Evolutionary conservation across 2,329 filamentous ascomycete genomes (phyloP).

Genomic region (Ophioceras dolichostomum): DNA sequence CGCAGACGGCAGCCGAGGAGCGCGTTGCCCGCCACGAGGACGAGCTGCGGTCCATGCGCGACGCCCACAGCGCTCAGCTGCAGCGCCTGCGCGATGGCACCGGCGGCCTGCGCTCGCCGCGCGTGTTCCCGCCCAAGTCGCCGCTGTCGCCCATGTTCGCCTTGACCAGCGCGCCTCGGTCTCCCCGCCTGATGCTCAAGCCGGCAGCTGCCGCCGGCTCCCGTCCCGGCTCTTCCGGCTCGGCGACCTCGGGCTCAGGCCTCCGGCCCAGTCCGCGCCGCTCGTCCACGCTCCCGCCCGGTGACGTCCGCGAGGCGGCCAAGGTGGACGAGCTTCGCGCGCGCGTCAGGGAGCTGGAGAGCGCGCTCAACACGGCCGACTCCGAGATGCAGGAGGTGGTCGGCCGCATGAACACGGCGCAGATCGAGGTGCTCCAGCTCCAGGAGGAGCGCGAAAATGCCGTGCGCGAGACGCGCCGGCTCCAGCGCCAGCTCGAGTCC

Average conservation of each 20-base stretch:
- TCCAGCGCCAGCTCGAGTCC: slow-evolving; percentile 54
- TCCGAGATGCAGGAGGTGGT: slow-evolving; percentile 77
- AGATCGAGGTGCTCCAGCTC: slow-evolving; percentile 71
- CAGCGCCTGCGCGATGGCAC: slow-evolving; percentile 51
- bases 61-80: slow-evolving; percentile 66
- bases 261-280: slow-evolving; percentile 17
- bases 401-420: slow-evolving; percentile 66
- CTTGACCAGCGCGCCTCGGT: slow-evolving; percentile 25
- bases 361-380: slow-evolving; percentile 63
- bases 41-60: slow-evolving; percentile 63
- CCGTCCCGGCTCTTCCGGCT: slow-evolving; percentile 3
- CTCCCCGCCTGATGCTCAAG: slow-evolving; percentile 37
- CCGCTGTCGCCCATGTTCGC: slow-evolving; percentile 51
- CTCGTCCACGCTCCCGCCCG: slow-evolving; percentile 22
- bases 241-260: background rate
- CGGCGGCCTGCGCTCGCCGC: slow-evolving; percentile 29
- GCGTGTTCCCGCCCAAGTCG: slow-evolving; percentile 37
- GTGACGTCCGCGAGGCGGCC: slow-evolving; percentile 58
- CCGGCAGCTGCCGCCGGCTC: slow-evolving; percentile 5
- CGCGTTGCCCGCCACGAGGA: slow-evolving; percentile 75
- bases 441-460: slow-evolving; percentile 67
- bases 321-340: slow-evolving; percentile 66
- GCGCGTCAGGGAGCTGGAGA: slow-evolving; percentile 75
- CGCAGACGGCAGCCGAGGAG: slow-evolving; percentile 80
- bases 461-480: slow-evolving; percentile 54